These are phyloP conservation scores for Pseudogymnoascus verrucosus DNA, from an alignment of 2,329 filamentous ascomycete species.

Conservation along the genomic window DNA sequence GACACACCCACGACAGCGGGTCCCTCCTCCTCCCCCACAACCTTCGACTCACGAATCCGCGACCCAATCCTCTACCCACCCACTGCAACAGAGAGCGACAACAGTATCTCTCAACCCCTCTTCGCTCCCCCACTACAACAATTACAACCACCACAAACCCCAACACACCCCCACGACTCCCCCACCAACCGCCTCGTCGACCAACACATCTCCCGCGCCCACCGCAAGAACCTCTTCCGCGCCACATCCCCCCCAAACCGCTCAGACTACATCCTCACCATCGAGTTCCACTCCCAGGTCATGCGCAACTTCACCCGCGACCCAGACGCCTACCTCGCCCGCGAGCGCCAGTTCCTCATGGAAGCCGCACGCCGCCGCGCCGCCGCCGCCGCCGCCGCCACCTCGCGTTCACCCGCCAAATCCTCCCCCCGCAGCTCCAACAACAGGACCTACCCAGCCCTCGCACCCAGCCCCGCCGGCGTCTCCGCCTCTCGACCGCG, in stretches of 20 bases:
- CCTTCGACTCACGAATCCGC: conserved; percentile 29
- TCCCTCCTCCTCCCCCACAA: conserved; percentile 18
- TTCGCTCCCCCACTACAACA: conserved; percentile 34
- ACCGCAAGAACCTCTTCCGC: conserved; percentile 4
- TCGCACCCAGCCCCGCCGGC: conserved; percentile 19
- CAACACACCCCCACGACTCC: conserved; percentile 20
- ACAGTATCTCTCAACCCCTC: conserved; percentile 39
- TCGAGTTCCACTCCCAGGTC: conserved; percentile 46
- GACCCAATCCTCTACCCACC: conserved; percentile 54
- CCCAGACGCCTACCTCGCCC: conserved; percentile 19
- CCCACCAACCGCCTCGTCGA: conserved; percentile 36
- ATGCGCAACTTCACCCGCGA: conserved; percentile 29
- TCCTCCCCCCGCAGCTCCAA: background rate
- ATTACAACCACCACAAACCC: conserved; percentile 14
- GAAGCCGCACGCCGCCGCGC: conserved; percentile 20
- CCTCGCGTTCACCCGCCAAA: background rate
- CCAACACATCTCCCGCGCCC: conserved; percentile 28
- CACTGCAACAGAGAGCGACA: conserved; percentile 26
- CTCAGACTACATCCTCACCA: conserved; percentile 46
- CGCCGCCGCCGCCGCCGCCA: conserved; percentile 11
- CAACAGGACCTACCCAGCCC: conserved; percentile 19
- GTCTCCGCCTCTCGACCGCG: conserved; percentile 27
- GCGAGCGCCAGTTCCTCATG: conserved; percentile 23
- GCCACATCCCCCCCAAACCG: conserved; percentile 37
- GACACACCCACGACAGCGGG: conserved; percentile 29